Conservation (phyloP, 1,284 basidiomycete species). For the Fomitopsis palustris region DNA sequence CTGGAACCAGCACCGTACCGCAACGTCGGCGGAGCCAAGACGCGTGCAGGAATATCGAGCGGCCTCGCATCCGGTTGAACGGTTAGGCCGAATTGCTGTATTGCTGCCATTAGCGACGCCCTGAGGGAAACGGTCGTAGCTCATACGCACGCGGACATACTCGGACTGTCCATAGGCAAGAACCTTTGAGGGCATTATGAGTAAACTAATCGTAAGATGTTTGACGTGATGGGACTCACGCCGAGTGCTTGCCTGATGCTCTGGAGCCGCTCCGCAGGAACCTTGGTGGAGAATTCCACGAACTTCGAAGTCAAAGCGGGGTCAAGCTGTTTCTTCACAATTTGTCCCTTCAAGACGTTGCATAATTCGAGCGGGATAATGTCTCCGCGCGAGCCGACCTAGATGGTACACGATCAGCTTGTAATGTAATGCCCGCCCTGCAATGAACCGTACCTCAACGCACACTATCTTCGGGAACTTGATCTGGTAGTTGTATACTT, state of each 20-base stretch:
- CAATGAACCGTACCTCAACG: slow-evolving; percentile 45
- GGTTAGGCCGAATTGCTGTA: slow-evolving; percentile 53
- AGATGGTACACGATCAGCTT: neutral
- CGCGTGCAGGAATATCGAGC: slow-evolving; percentile 52
- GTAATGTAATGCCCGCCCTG: too few relatives aligned
- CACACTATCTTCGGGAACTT: slow-evolving; percentile 57
- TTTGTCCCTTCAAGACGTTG: slow-evolving; percentile 60
- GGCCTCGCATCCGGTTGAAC: slow-evolving; percentile 46
- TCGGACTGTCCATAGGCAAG: slow-evolving; percentile 69
- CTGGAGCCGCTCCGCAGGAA: slow-evolving; percentile 53
- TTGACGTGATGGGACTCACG: slow-evolving; percentile 30
- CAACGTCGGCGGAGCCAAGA: slow-evolving; percentile 59
- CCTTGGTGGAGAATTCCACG: slow-evolving; percentile 69
- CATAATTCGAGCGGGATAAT: slow-evolving; percentile 67
- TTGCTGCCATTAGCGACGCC: neutral
- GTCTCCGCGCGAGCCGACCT: slow-evolving; percentile 46
- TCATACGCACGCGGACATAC: slow-evolving; percentile 47
- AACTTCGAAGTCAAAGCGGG: slow-evolving; percentile 62
- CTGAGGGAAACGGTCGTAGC: neutral
- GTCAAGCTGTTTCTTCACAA: slow-evolving; percentile 71
- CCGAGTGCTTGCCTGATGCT: slow-evolving; percentile 55
- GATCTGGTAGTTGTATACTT: slow-evolving; percentile 45
- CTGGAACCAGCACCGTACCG: slow-evolving; percentile 52
- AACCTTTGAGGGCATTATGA: slow-evolving; percentile 35
- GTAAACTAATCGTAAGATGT: neutral